Evolutionary conservation across 1,139 yeast genomes (phyloP), one percentile per base, ranked within the genome.

Genomic region (Hyphopichia buzzinii): DNA sequence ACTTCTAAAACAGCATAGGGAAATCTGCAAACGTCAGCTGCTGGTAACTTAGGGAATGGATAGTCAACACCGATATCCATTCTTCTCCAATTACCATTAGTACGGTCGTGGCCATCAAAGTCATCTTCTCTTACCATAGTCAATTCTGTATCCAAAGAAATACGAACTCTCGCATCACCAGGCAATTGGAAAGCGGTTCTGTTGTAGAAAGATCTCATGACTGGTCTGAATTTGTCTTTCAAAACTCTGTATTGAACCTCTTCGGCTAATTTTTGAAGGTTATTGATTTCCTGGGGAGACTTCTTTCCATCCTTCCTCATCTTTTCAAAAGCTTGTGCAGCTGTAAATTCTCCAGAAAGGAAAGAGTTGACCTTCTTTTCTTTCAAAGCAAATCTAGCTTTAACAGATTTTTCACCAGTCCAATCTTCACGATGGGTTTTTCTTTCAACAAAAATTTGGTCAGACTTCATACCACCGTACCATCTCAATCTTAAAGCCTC

Each of bases 151-250:
- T 92, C 98, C 47, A 92, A 79, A 34, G 97, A 92, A 47, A 94
- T 92, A 72, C 98, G 89, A 33, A 92, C 98, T 57, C 98, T 80
- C 3, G 98, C 98, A 62, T 92, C 98, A 42, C 98, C 98, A 3
- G 98, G 98, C 40, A 92, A 77, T 67, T 92, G 98, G 77, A 92
- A 92, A 6, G 98, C 98, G 30, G 98, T 92, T 73, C 98, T 84
- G 64, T 90, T 89, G 67, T 92, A 92, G 62, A 92, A 92, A 1
- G 97, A 87, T 62, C 98, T 80, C 68, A 88, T 84, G 28, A 90
- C 97, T 1, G 98, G 98, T 55, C 97, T 79, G 58, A 86, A 73
- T 60, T 83, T 83, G 57, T 84, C 82, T 55, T 85, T 86, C 49
- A 92, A 65, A 41, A 88, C 82, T 33, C 95, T 76, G 62, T 90